A percentile compares a stretch with the other conserved stretches of the same genome.
Conservation (phyloP, 768 basidiomycete species). For the Imleria badia region DNA sequence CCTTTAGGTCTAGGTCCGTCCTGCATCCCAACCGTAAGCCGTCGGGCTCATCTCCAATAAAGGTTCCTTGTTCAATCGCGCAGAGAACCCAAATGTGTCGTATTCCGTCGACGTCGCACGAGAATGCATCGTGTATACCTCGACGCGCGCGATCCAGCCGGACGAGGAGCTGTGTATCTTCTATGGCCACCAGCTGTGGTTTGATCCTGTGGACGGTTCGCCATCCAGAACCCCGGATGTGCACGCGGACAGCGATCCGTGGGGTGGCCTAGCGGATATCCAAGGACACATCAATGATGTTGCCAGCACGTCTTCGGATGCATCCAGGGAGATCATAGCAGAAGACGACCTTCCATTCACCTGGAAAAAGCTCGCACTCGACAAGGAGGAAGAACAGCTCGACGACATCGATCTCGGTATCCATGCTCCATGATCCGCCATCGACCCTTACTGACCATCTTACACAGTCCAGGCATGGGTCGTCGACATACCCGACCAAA, state of each 20-base stretch:
- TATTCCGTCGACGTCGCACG: constrained; percentile 52
- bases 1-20: constrained; percentile 70
- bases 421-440: background rate
- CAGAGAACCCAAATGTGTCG: constrained; percentile 65
- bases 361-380: constrained; percentile 56
- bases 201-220: constrained; percentile 40
- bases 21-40: background rate
- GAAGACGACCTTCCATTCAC: constrained; percentile 68
- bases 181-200: constrained; percentile 71
- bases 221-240: background rate
- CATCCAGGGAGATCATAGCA: constrained; percentile 47
- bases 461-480: constrained; percentile 70
- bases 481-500: constrained; percentile 66
- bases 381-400: constrained; percentile 58
- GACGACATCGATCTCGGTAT: constrained; percentile 46
- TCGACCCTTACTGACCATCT: background rate
- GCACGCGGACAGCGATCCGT: constrained; percentile 1
- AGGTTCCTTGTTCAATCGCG: constrained; percentile 87
- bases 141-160: constrained; percentile 48
- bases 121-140: constrained; percentile 63
- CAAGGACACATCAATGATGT: background rate
- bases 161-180: constrained; percentile 81
- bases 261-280: constrained; percentile 6
- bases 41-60: background rate
- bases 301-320: background rate